These are phyloP conservation scores for Lactifluus rugatus DNA, from an alignment of 768 basidiomycete species.

Conservation along the genomic window DNA sequence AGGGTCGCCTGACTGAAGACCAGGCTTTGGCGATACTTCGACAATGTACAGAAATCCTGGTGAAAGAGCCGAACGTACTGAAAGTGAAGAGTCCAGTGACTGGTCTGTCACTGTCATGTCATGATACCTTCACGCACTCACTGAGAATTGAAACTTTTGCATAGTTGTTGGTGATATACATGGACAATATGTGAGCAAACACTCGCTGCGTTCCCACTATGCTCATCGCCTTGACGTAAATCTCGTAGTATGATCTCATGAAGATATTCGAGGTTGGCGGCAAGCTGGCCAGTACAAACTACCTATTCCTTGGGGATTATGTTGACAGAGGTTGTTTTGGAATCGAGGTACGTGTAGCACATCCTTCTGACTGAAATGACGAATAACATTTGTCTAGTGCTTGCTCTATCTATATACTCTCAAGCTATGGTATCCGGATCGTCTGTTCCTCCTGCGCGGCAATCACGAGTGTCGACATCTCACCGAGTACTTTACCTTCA, in stretches of 20 bases:
- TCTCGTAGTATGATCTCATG: slow-evolving; percentile 84
- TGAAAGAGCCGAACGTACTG: slow-evolving; percentile 71
- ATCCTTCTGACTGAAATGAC: background rate
- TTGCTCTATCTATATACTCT: slow-evolving; percentile 54
- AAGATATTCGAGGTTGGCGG: slow-evolving; percentile 94
- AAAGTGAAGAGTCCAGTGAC: slow-evolving; percentile 83
- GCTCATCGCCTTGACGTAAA: background rate
- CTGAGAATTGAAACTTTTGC: slow-evolving; percentile 1
- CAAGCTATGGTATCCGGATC: slow-evolving; percentile 54
- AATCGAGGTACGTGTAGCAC: slow-evolving; percentile 40
- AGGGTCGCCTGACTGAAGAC: slow-evolving; percentile 70
- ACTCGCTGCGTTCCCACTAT: background rate
- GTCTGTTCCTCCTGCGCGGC: slow-evolving; percentile 50
- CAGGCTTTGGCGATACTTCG: slow-evolving; percentile 77
- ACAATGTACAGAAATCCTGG: slow-evolving; percentile 53
- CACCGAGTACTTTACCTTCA: slow-evolving; percentile 79
- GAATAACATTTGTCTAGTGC: slow-evolving; percentile 25
- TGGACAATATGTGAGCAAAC: slow-evolving; percentile 75
- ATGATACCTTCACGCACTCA: background rate
- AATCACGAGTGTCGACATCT: slow-evolving; percentile 61
- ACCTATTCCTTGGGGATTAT: slow-evolving; percentile 92
- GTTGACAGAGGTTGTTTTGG: slow-evolving; percentile 91
- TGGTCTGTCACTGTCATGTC: slow-evolving; percentile 40
- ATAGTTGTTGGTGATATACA: slow-evolving; percentile 92
- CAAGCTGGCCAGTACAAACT: slow-evolving; percentile 64